Conservation (phyloP, 305 asterid genomes). For the Fraxinus paxiana region DNA sequence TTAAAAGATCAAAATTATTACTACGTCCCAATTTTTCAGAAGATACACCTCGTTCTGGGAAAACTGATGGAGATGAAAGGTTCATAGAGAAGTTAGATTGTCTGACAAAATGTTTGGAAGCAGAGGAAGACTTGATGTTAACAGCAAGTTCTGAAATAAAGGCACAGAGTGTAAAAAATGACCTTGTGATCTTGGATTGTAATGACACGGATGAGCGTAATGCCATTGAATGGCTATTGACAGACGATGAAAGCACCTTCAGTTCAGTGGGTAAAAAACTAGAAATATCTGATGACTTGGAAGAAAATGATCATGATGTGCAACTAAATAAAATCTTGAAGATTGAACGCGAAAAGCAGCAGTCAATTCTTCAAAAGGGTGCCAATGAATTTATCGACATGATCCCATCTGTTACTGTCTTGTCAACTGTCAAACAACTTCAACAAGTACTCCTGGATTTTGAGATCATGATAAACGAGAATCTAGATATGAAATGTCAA, state of each 20-base stretch:
- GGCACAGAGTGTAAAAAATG: slow-evolving; percentile 34
- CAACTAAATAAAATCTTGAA: slow-evolving; percentile 1
- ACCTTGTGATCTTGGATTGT: slow-evolving; percentile 37
- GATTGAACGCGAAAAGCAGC: slow-evolving; percentile 13
- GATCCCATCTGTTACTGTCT: slow-evolving; percentile 20
- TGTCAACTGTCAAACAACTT: slow-evolving; percentile 31
- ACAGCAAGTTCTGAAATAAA: slow-evolving; percentile 39
- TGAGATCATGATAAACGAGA: slow-evolving; percentile 34
- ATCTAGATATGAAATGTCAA: slow-evolving; percentile 40
- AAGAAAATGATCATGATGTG: slow-evolving; percentile 14
- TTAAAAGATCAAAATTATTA: slow-evolving; percentile 13
- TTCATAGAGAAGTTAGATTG: slow-evolving; percentile 37
- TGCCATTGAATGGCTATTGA: slow-evolving; percentile 50
- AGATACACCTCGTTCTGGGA: slow-evolving; percentile 20
- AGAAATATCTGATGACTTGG: slow-evolving; percentile 28
- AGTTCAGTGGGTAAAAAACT: slow-evolving; percentile 45
- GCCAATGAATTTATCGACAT: slow-evolving; percentile 2
- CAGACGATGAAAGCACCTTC: slow-evolving; percentile 44
- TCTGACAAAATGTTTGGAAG: slow-evolving; percentile 30
- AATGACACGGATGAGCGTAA: slow-evolving; percentile 50
- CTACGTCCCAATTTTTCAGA: slow-evolving; percentile 16
- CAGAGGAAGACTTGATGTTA: slow-evolving; percentile 45
- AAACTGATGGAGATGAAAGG: slow-evolving; percentile 32
- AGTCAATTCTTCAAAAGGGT: slow-evolving; percentile 13
- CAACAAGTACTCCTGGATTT: slow-evolving; percentile 31